Percentiles rank a stretch among this genome's conserved stretches.
Conservation (phyloP, 192 early-diverging fungal genomes). For the Chytriomyces confervae region DNA sequence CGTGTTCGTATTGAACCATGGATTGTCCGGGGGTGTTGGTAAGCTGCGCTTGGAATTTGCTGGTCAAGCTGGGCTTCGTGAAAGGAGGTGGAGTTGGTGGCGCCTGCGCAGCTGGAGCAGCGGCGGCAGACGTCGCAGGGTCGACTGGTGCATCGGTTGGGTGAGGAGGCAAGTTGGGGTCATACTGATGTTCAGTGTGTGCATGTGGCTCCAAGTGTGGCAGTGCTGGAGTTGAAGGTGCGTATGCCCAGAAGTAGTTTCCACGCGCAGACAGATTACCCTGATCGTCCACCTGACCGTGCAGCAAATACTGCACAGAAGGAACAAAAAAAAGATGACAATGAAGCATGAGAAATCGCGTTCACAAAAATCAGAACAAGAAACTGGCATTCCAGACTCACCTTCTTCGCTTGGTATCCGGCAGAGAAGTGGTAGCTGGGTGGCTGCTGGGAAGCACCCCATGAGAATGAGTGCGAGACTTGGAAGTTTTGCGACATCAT, state of each 20-base stretch:
- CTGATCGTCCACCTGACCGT: slow-evolving; percentile 94
- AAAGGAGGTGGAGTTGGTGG: slow-evolving; percentile 39
- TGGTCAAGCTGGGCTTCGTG: slow-evolving; percentile 41
- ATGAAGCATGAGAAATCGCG: too few species aligned
- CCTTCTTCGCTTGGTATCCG: slow-evolving; percentile 79
- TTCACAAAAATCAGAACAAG: too few species aligned
- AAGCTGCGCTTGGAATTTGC: slow-evolving; percentile 64
- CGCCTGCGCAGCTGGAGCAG: slow-evolving; percentile 30
- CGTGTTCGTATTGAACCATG: slow-evolving; percentile 91
- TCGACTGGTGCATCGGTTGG: not conserved
- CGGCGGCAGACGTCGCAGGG: not conserved
- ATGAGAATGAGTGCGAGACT: slow-evolving; percentile 87
- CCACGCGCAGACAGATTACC: slow-evolving; percentile 82
- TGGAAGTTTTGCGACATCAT: slow-evolving; percentile 95
- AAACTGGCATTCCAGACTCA: slow-evolving; percentile 23
- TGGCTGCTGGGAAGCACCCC: slow-evolving; percentile 81
- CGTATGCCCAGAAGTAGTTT: slow-evolving; percentile 81
- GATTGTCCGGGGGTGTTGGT: slow-evolving; percentile 78
- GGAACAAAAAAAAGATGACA: not conserved
- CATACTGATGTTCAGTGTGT: slow-evolving; percentile 37
- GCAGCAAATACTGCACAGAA: slow-evolving; percentile 75
- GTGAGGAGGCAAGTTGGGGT: slow-evolving; percentile 37
- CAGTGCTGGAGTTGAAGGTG: slow-evolving; percentile 30
- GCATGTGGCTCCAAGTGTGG: slow-evolving; percentile 43
- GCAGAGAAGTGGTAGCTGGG: slow-evolving; percentile 92